Evolutionary conservation across 2,329 filamentous ascomycete genomes (phyloP).

Genomic region (Pseudogymnoascus sp.): DNA sequence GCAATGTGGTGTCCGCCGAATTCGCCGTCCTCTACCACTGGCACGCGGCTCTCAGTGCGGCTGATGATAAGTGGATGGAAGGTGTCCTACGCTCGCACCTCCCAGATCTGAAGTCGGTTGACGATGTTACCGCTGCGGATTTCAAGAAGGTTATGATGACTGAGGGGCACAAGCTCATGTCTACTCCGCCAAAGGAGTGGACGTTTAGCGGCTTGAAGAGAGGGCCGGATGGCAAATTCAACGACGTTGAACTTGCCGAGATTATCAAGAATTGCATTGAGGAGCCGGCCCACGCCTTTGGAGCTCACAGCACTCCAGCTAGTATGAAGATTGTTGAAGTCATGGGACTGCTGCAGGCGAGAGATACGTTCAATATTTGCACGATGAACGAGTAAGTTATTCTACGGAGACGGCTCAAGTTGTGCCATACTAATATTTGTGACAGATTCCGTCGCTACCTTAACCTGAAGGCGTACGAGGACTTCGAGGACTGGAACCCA

Average conservation of each 20-base stretch:
- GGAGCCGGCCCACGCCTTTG: conserved; percentile 42
- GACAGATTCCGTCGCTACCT: conserved; percentile 42
- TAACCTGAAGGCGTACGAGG: conserved; percentile 40
- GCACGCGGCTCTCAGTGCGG: conserved; percentile 37
- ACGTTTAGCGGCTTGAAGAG: conserved; percentile 35
- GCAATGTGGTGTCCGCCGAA: conserved; percentile 38
- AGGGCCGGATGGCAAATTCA: conserved; percentile 34
- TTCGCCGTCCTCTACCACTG: conserved; percentile 41
- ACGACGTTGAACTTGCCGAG: conserved; percentile 36
- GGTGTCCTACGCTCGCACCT: conserved; percentile 27
- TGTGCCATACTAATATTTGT: background rate
- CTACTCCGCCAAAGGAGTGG: conserved; percentile 31
- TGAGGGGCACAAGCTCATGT: conserved; percentile 30
- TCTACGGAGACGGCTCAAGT: background rate
- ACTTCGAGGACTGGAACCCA: conserved; percentile 44
- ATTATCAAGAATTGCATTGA: conserved; percentile 39
- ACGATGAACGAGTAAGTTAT: conserved; percentile 40
- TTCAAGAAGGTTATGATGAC: conserved; percentile 34
- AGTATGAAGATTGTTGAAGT: conserved; percentile 40
- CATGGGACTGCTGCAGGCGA: conserved; percentile 39
- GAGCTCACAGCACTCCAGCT: conserved; percentile 39
- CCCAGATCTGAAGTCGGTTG: conserved; percentile 34
- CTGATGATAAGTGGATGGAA: conserved; percentile 39
- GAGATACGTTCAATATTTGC: conserved; percentile 40
- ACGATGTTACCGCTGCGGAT: conserved; percentile 36